Conservation (phyloP, 208 protist genomes). For the Naegleria lovaniensis region DNA sequence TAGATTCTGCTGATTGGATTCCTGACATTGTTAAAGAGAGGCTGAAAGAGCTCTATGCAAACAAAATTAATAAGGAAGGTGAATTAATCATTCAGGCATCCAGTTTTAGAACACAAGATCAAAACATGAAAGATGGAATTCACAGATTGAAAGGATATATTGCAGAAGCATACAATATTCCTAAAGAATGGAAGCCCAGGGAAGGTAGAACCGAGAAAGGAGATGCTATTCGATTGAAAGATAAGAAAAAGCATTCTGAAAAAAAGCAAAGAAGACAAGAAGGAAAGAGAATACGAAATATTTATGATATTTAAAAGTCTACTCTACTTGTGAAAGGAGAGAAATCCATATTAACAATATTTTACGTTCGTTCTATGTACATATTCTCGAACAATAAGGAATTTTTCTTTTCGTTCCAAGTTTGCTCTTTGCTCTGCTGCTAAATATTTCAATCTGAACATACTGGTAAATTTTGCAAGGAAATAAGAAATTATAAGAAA, state of each 20-base stretch:
- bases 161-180: conserved; percentile 22
- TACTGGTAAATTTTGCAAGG: background rate
- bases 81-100: conserved; percentile 39
- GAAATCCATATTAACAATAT: background rate
- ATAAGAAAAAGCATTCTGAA: conserved; percentile 30
- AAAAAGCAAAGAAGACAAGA: conserved; percentile 21
- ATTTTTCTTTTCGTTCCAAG: background rate
- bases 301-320: background rate
- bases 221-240: conserved; percentile 29
- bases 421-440: background rate
- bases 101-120: conserved; percentile 38
- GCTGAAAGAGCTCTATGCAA: conserved; percentile 26
- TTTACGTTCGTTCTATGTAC: background rate
- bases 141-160: conserved; percentile 44
- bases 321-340: too few relatives aligned
- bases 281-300: conserved; percentile 8
- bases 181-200: conserved; percentile 30
- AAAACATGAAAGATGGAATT: conserved; percentile 41
- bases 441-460: background rate
- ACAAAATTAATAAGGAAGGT: conserved; percentile 44
- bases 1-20: conserved; percentile 45
- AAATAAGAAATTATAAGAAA: background rate
- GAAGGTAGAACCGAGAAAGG: conserved; percentile 29
- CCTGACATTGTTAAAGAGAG: conserved; percentile 31
- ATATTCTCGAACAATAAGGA: background rate